Evolutionary conservation across 176 grass and related monocot species (phyloP).

Genomic region (Urochloa ruziziensis): DNA sequence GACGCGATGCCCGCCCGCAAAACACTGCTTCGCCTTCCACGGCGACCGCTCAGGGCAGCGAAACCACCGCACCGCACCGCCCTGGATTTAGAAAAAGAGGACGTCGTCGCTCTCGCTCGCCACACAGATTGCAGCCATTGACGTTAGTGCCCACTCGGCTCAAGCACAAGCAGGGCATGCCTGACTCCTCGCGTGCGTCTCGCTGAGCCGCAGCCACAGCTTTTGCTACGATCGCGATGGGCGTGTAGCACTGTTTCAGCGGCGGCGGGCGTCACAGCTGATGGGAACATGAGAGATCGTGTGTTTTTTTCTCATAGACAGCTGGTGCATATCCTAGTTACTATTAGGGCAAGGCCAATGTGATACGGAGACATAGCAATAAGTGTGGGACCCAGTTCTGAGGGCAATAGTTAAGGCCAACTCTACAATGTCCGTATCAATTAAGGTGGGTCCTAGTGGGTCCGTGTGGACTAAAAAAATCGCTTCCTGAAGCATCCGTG

Average conservation of each 20-base stretch:
- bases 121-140: background rate
- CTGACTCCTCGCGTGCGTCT: background rate
- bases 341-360: too few relatives aligned
- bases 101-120: background rate
- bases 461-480: too few relatives aligned
- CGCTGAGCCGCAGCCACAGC: background rate
- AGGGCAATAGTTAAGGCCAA: too few relatives aligned
- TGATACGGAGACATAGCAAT: too few relatives aligned
- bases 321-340: too few relatives aligned
- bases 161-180: too few relatives aligned
- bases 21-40: constrained; percentile 10
- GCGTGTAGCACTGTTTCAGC: background rate
- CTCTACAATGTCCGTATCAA: too few relatives aligned
- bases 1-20: background rate
- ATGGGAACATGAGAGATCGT: background rate
- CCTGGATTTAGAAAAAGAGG: background rate
- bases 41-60: background rate
- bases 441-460: too few relatives aligned
- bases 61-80: background rate
- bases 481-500: too few relatives aligned
- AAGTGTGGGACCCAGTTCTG: too few relatives aligned
- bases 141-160: background rate
- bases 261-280: background rate
- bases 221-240: background rate
- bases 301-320: background rate